Percentiles rank a stretch among this genome's conserved stretches.
These are phyloP conservation scores for Yamadazyma laniorum DNA, from an alignment of 805 yeast species.

Conservation along the genomic window DNA sequence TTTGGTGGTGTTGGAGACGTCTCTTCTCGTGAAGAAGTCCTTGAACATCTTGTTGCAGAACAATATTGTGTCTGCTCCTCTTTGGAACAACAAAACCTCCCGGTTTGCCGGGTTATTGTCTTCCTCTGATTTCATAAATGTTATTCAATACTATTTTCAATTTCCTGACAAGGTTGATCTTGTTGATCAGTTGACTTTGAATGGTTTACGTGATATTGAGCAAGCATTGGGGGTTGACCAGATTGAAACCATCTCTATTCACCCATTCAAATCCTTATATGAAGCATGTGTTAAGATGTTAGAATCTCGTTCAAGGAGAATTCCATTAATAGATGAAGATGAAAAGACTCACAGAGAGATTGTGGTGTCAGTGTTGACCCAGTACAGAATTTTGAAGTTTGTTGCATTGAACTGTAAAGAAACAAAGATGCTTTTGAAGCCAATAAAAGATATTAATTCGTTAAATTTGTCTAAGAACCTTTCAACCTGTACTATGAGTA, in stretches of 20 bases:
- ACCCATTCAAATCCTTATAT: constrained; percentile 84
- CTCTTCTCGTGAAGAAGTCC: constrained; percentile 85
- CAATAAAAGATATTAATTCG: constrained; percentile 67
- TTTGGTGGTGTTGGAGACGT: constrained; percentile 88
- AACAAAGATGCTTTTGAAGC: constrained; percentile 75
- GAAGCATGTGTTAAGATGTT: constrained; percentile 94
- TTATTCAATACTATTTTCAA: constrained; percentile 89
- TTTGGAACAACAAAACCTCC: constrained; percentile 88
- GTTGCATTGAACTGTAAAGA: constrained; percentile 96
- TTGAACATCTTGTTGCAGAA: constrained; percentile 87
- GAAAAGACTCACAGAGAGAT: constrained; percentile 90
- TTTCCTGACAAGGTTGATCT: constrained; percentile 84
- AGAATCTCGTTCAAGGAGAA: constrained; percentile 83
- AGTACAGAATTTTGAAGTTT: constrained; percentile 91
- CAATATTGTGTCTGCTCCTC: constrained; percentile 92
- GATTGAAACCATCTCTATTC: constrained; percentile 81
- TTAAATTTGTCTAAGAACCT: constrained; percentile 53
- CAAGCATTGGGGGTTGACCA: constrained; percentile 82
- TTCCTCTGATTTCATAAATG: constrained; percentile 89
- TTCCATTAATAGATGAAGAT: constrained; percentile 92
- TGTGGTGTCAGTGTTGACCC: constrained; percentile 92
- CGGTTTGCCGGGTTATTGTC: constrained; percentile 93
- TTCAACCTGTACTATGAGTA: constrained; percentile 81
- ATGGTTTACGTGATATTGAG: constrained; percentile 84
- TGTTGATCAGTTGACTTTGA: constrained; percentile 80